Base-by-base conservation (phyloP, 768 basidiomycete genomes). In the Lentinula boryana region DNA sequence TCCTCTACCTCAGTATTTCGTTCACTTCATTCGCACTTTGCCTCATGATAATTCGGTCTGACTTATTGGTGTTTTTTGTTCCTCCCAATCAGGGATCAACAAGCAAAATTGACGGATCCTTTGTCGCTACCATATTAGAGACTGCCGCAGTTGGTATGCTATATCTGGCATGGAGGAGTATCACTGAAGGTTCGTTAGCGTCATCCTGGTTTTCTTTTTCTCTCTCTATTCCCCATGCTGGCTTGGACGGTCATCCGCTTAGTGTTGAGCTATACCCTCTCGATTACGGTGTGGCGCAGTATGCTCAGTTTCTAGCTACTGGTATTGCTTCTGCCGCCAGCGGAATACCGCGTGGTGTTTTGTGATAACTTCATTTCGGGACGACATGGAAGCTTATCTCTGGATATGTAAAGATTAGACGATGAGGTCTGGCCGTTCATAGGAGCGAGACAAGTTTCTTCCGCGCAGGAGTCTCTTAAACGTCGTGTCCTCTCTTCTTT, bases 101-200 rank as follows among this genome's bases (percentile, higher is more conserved):
- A 60, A 71, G 73, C 33, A 89, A 86, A 70, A 75, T 97, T 18
- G 96, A 98, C 72, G 92, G 91, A 4, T 86, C 88, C 2, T 96
- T 97, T 71, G 70, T 97, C 27, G 88, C 91, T 1, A 95, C 95
- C 0, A 56, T 95, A 4, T 76, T 96, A 50, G 92, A 96, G 69
- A 91, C 91, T 0, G 85, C 82, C 0, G 74, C 89, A 0, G 84
- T 96, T 1, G 81, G 76, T 10, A 74, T 83, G 3, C 63, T 96
- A 18, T 94, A 84, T 70, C 69, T 86, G 15, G 93, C 84, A n/a
- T 96, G 95, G 95, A 78, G 79, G 72, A 87, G 87, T 70, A 92
- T 95, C 60, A 95, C 93, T 16, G 93, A 95, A 84, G 91, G 91
- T 87, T 61, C 54, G 82, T 75, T 4, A 9, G 57, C 18, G 1